A percentile compares a stretch with the other conserved stretches of the same genome.
Conservation (phyloP, 305 asterid genomes). For the Ajuga reptans region DNA sequence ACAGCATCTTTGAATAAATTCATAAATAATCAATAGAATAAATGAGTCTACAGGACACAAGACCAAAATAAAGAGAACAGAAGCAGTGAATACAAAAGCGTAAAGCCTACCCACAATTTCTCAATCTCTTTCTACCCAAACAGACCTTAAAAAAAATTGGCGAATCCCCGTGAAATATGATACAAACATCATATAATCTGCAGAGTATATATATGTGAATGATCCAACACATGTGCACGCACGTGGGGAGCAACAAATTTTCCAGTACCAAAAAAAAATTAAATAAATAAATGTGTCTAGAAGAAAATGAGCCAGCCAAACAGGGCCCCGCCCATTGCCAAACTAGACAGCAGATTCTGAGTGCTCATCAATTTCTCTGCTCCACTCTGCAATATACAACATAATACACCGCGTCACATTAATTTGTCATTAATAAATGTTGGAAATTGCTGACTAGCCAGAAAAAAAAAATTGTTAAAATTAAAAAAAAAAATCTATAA, state of each 20-base stretch:
- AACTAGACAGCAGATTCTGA: slow-evolving; percentile 37
- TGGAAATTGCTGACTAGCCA: too few species aligned
- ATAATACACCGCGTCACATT: neutral
- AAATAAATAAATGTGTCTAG: slow-evolving; percentile 22
- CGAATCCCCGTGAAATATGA: slow-evolving; percentile 24
- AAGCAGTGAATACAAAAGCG: slow-evolving; percentile 15
- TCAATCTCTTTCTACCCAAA: slow-evolving; percentile 15
- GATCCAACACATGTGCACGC: slow-evolving; percentile 6
- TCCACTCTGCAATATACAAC: slow-evolving; percentile 53
- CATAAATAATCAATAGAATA: slow-evolving; percentile 23
- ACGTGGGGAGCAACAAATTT: slow-evolving; percentile 9
- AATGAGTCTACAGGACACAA: slow-evolving; percentile 5
- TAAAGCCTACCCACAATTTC: neutral
- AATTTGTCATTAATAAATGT: neutral
- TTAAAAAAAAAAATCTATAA: too few species aligned
- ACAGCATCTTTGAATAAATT: neutral
- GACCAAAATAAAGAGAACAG: neutral
- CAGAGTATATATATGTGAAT: slow-evolving; percentile 4
- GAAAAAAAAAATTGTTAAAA: too few species aligned
- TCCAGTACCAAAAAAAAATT: neutral
- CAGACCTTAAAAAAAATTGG: slow-evolving; percentile 17
- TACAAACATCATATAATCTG: slow-evolving; percentile 24
- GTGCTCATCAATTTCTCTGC: slow-evolving; percentile 48
- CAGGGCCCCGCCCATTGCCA: slow-evolving; percentile 43
- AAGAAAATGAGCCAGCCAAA: slow-evolving; percentile 39